phyloP scores from a whole-genome alignment of 2,329 filamentous ascomycete genomes.

The Myrmaecium sp. region DNA sequence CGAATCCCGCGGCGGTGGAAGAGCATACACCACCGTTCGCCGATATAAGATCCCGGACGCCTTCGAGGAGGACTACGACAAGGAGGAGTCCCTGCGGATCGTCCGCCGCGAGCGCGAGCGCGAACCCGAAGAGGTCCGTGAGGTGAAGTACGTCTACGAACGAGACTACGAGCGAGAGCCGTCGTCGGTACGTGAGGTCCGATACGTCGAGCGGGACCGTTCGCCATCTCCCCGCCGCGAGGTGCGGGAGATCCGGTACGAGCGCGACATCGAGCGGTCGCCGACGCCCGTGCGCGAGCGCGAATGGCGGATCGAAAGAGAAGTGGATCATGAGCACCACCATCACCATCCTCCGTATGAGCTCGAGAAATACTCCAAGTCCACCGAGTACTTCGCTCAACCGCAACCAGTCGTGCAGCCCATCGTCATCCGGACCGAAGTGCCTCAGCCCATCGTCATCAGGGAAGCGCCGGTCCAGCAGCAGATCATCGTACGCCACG shows the following conservation, averaged over 20 bases:
- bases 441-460: conserved; percentile 37
- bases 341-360: conserved; percentile 22
- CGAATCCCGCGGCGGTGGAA: conserved; percentile 11
- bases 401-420: conserved; percentile 23
- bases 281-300: conserved; percentile 22
- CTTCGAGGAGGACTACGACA: conserved; percentile 23
- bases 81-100: conserved; percentile 33
- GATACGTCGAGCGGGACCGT: conserved; percentile 17
- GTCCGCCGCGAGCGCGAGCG: conserved; percentile 15
- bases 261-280: conserved; percentile 32
- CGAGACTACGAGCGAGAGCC: conserved; percentile 6
- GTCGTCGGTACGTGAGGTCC: conserved; percentile 19
- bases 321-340: conserved; percentile 25
- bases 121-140: conserved; percentile 5
- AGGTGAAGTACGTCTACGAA: conserved; percentile 3
- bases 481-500: conserved; percentile 30
- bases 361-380: conserved; percentile 34
- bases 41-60: conserved; percentile 40
- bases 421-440: conserved; percentile 34
- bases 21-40: conserved; percentile 37
- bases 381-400: conserved; percentile 34
- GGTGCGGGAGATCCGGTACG: conserved; percentile 32
- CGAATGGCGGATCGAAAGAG: conserved; percentile 23
- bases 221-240: conserved; percentile 27
- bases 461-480: conserved; percentile 30